Conservation (phyloP, 2,329 filamentous ascomycete genomes). For the Daldinia sp. region DNA sequence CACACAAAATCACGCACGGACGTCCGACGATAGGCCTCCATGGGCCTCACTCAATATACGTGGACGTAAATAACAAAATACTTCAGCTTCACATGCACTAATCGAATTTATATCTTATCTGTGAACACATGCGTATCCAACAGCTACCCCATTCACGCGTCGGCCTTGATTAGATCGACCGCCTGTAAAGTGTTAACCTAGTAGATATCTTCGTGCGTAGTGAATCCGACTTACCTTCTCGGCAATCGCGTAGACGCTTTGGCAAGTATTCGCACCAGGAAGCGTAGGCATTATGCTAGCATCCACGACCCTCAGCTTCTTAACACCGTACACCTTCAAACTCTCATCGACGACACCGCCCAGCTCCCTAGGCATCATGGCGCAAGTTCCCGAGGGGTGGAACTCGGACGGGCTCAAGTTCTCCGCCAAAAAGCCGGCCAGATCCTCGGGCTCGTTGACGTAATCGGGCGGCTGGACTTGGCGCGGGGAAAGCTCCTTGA, state of each 20-base stretch:
- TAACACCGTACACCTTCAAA: constrained; percentile 57
- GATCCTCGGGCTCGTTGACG: constrained; percentile 46
- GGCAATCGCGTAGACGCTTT: constrained; percentile 60
- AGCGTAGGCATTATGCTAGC: constrained; percentile 57
- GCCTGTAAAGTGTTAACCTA: constrained; percentile 30
- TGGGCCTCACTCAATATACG: neutral
- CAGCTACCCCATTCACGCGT: neutral
- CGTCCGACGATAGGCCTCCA: neutral
- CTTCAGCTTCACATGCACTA: neutral
- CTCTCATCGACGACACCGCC: constrained; percentile 56
- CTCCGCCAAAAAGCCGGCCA: constrained; percentile 40
- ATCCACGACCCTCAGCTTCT: constrained; percentile 56
- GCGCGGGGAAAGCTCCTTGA: constrained; percentile 46
- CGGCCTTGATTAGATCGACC: constrained; percentile 32
- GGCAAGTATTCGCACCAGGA: constrained; percentile 57
- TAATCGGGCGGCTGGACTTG: constrained; percentile 47
- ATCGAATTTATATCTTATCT: neutral
- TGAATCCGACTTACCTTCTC: constrained; percentile 51
- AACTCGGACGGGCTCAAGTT: constrained; percentile 45
- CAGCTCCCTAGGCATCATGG: constrained; percentile 54
- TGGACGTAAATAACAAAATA: neutral
- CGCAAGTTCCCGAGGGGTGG: constrained; percentile 54
- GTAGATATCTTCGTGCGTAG: neutral
- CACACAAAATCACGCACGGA: neutral
- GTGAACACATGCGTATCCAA: neutral